Evolutionary conservation across 768 basidiomycete genomes (phyloP).

Genomic region (Paxillus involutus): DNA sequence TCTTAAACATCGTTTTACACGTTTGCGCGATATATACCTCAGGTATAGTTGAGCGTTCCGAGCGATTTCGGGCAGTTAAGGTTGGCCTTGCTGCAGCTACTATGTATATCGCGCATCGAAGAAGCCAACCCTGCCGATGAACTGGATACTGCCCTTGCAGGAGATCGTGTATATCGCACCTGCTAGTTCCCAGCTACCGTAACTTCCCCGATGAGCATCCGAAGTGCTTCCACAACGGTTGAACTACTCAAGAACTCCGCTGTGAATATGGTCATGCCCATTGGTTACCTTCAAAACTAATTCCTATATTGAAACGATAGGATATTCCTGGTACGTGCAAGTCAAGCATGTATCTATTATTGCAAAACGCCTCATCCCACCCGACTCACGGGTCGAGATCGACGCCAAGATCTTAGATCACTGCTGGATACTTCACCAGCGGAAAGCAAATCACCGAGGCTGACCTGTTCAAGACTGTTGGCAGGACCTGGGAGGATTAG

Average conservation of each 20-base stretch:
- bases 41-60: constrained; percentile 85
- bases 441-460: constrained; percentile 74
- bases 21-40: constrained; percentile 73
- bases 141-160: constrained; percentile 42
- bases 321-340: constrained; percentile 72
- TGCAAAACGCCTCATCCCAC: constrained; percentile 81
- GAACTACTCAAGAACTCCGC: constrained; percentile 61
- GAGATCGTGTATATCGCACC: constrained; percentile 40
- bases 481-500: constrained; percentile 81
- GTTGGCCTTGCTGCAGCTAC: constrained; percentile 76
- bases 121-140: constrained; percentile 29
- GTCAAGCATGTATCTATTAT: neutral
- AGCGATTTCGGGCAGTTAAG: constrained; percentile 82
- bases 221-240: constrained; percentile 52
- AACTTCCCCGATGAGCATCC: constrained; percentile 40
- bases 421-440: constrained; percentile 88
- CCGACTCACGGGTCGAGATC: constrained; percentile 90
- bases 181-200: constrained; percentile 14
- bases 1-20: constrained; percentile 75
- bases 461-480: constrained; percentile 86
- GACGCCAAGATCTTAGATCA: constrained; percentile 80
- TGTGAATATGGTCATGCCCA: constrained; percentile 69
- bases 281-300: constrained; percentile 67
- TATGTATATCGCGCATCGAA: too few relatives aligned
- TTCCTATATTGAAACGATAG: constrained; percentile 77